phyloP scores from a whole-genome alignment of 768 basidiomycete genomes.

The Serendipita indica region DNA sequence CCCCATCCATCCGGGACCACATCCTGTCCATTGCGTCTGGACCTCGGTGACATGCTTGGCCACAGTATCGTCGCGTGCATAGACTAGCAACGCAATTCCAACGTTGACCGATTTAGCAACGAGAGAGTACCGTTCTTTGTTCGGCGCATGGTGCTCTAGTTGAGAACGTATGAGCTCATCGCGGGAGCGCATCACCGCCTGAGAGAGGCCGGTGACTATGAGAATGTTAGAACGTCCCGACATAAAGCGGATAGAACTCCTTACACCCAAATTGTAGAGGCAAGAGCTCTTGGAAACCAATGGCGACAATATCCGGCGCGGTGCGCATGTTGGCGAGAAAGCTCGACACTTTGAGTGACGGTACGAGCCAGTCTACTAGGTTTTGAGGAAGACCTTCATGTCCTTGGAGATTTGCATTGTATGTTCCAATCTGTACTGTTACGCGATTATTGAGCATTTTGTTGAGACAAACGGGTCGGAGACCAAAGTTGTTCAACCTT shows the following conservation, averaged over 20 bases:
- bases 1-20: conserved; percentile 58
- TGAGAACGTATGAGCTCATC: conserved; percentile 59
- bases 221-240: conserved; percentile 6
- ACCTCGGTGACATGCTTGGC: conserved; percentile 47
- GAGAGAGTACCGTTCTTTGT: conserved; percentile 60
- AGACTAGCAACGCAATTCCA: conserved; percentile 77
- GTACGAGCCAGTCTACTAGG: conserved; percentile 82
- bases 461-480: too few relatives aligned
- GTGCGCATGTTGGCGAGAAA: conserved; percentile 48
- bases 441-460: background rate
- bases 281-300: conserved; percentile 87
- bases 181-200: conserved; percentile 49
- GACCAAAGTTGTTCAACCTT: too few relatives aligned
- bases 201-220: conserved; percentile 65
- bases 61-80: conserved; percentile 57
- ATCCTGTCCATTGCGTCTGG: conserved; percentile 62
- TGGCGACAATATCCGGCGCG: conserved; percentile 75
- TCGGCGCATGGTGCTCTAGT: conserved; percentile 54
- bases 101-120: conserved; percentile 71
- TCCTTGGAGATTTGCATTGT: conserved; percentile 84
- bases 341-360: conserved; percentile 60
- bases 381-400: conserved; percentile 61
- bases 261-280: conserved; percentile 76
- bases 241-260: conserved; percentile 22
- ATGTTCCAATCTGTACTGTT: conserved; percentile 64